phyloP scores from a whole-genome alignment of 805 yeast genomes.

The Isabelozyma heimii region DNA sequence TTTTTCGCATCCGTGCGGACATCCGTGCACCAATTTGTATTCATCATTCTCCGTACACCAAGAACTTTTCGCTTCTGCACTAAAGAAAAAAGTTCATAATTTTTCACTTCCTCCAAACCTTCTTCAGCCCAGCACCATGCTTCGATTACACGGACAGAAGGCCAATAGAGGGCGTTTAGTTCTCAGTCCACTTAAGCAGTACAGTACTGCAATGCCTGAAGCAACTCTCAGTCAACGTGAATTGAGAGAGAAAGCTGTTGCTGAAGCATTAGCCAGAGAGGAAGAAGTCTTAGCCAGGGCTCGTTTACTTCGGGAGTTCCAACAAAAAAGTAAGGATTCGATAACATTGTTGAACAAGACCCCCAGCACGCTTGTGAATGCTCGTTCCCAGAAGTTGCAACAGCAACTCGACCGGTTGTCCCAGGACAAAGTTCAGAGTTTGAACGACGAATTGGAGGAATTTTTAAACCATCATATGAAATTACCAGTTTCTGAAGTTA shows the following conservation, averaged over 20 bases:
- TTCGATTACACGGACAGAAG: background rate
- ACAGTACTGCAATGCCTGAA: conserved; percentile 3
- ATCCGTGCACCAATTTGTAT: too few relatives aligned
- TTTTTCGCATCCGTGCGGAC: too few relatives aligned
- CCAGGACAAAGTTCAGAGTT: conserved; percentile 31
- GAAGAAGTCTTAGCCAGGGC: conserved; percentile 37
- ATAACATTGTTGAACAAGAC: conserved; percentile 32
- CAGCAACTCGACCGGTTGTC: conserved; percentile 25
- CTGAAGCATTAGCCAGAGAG: conserved; percentile 43
- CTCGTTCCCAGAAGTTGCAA: conserved; percentile 29
- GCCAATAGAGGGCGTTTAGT: background rate
- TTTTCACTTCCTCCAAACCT: background rate
- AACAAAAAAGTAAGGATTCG: conserved; percentile 19
- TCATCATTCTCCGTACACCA: background rate
- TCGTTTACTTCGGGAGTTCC: conserved; percentile 32
- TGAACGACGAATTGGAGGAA: conserved; percentile 40
- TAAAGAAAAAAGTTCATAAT: background rate
- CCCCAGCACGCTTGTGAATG: conserved; percentile 27
- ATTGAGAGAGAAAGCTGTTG: conserved; percentile 38
- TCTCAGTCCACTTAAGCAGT: background rate
- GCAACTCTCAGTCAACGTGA: conserved; percentile 17
- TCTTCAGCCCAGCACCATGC: background rate
- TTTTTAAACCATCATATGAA: conserved; percentile 32
- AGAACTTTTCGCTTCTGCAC: background rate
- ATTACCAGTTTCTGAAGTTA: conserved; percentile 26